phyloP scores from a whole-genome alignment of 768 basidiomycete genomes.

The Termitomyces sp. region DNA sequence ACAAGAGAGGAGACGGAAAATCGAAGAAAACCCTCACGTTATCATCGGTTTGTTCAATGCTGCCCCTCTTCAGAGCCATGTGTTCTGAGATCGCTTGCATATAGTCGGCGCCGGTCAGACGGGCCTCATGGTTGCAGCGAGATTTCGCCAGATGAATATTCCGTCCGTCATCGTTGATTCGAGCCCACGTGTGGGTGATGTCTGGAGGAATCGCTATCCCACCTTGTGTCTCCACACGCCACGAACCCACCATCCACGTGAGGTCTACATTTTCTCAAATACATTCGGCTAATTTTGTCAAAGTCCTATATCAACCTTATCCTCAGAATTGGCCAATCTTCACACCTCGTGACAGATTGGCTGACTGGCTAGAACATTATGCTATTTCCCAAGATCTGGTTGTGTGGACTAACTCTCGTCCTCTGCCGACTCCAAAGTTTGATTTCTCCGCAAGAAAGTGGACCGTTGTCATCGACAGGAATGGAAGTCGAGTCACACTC shows the following conservation, averaged over 20 bases:
- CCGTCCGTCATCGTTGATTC: slow-evolving; percentile 51
- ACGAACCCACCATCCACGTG: slow-evolving; percentile 9
- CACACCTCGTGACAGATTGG: slow-evolving; percentile 35
- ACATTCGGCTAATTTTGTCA: slow-evolving; percentile 4
- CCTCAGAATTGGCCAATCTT: slow-evolving; percentile 35
- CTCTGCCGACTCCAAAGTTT: slow-evolving; percentile 27
- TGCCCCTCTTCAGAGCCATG: neutral
- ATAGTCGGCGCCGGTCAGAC: slow-evolving; percentile 57
- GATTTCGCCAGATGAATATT: slow-evolving; percentile 52
- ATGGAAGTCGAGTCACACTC: slow-evolving; percentile 22
- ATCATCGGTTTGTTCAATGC: slow-evolving; percentile 27
- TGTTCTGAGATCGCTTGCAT: slow-evolving; percentile 25
- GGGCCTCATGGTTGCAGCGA: slow-evolving; percentile 55
- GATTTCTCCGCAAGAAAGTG: slow-evolving; percentile 24
- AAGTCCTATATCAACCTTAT: slow-evolving; percentile 32
- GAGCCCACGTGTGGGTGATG: slow-evolving; percentile 49
- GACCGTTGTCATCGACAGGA: slow-evolving; percentile 25
- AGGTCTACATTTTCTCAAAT: neutral
- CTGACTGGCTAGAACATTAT: slow-evolving; percentile 40
- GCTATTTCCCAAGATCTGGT: slow-evolving; percentile 32
- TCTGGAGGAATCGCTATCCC: slow-evolving; percentile 53
- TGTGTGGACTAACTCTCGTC: slow-evolving; percentile 33
- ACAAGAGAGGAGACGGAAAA: slow-evolving; percentile 23
- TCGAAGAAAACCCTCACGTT: slow-evolving; percentile 34
- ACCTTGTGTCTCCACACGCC: slow-evolving; percentile 36